Conservation (phyloP, 345 rosid genomes). For the Anacardium occidentale region DNA sequence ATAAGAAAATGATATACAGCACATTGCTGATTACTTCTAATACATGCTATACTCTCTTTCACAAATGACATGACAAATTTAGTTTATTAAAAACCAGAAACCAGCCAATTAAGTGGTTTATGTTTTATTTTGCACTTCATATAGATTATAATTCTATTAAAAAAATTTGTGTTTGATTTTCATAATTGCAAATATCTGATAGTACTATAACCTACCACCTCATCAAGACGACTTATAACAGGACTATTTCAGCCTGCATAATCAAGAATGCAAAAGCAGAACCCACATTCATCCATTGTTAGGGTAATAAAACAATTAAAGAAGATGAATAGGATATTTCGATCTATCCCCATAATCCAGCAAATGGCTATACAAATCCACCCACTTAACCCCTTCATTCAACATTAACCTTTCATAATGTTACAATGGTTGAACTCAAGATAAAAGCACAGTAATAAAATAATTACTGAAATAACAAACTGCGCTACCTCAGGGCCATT, state of each 20-base stretch:
- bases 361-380: background rate
- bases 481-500: constrained; percentile 94
- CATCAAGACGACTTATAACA: background rate
- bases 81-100: background rate
- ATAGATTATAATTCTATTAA: background rate
- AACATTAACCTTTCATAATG: background rate
- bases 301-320: background rate
- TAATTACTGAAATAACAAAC: background rate
- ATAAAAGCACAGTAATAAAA: background rate
- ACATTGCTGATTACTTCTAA: too few species aligned
- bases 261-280: background rate
- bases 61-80: too few species aligned
- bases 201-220: background rate
- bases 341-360: background rate
- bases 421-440: background rate
- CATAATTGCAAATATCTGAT: background rate
- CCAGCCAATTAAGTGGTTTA: background rate
- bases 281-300: background rate
- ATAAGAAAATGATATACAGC: too few species aligned
- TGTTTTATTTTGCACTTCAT: background rate
- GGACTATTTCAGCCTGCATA: background rate
- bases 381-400: background rate
- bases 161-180: background rate
- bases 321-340: background rate
- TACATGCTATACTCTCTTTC: too few species aligned